phyloP scores from a whole-genome alignment of 768 basidiomycete genomes.

The Suillus subluteus region DNA sequence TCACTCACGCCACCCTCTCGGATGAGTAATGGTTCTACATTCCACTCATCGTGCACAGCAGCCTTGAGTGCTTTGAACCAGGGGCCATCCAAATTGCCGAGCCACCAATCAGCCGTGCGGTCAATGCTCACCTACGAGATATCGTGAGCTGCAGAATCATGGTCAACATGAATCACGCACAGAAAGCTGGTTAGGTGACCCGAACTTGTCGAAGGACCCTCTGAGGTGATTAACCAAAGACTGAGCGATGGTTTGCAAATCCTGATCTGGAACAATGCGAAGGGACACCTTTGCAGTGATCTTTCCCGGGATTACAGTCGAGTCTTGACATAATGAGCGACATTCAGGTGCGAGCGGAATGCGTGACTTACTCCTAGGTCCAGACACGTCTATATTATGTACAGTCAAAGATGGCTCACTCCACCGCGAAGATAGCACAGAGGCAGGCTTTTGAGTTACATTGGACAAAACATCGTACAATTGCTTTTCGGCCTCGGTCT shows the following conservation, averaged over 20 bases:
- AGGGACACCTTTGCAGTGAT: constrained; percentile 88
- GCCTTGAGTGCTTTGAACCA: constrained; percentile 88
- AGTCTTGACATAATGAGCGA: constrained; percentile 46
- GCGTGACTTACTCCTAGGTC: constrained; percentile 65
- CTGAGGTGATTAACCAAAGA: constrained; percentile 63
- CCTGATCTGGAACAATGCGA: constrained; percentile 94
- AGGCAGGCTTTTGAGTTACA: constrained; percentile 68
- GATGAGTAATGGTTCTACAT: constrained; percentile 80
- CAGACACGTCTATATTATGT: constrained; percentile 83
- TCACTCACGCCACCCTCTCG: constrained; percentile 87
- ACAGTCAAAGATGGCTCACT: constrained; percentile 89
- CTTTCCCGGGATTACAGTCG: constrained; percentile 86
- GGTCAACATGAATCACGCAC: constrained; percentile 40
- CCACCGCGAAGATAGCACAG: constrained; percentile 80
- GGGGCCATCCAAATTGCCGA: constrained; percentile 80
- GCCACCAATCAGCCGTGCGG: constrained; percentile 95
- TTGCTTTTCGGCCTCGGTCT: constrained; percentile 66
- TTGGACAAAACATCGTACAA: constrained; percentile 71
- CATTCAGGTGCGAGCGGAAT: background rate
- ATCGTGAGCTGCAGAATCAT: background rate
- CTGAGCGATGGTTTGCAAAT: constrained; percentile 66
- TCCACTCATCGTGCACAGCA: constrained; percentile 88
- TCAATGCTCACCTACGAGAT: constrained; percentile 67
- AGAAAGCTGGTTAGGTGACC: constrained; percentile 72
- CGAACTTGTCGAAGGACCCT: constrained; percentile 57